These are phyloP conservation scores for Physaria fendleri DNA, from an alignment of 345 rosid genomes.

Conservation along the genomic window DNA sequence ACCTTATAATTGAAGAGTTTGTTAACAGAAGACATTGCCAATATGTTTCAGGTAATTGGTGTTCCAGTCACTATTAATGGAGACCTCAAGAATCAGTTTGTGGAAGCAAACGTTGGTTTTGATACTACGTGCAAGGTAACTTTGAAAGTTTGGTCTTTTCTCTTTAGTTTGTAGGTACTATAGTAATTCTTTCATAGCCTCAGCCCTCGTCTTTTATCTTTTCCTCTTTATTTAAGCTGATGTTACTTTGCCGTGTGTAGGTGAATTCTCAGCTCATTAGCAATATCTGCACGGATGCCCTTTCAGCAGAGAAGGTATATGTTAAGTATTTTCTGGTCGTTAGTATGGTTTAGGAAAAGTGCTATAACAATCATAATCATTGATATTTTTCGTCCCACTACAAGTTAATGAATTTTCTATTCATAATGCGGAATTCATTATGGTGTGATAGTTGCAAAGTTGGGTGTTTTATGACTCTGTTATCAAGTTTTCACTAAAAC, in stretches of 20 bases:
- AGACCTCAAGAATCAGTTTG: constrained; percentile 94
- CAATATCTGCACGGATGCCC: constrained; percentile 95
- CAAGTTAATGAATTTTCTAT: not conserved
- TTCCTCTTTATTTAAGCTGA: not conserved
- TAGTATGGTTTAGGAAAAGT: not conserved
- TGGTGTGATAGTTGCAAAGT: not conserved
- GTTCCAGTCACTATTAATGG: constrained; percentile 98
- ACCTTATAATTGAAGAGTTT: not conserved
- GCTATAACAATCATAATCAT: not conserved
- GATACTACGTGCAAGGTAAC: constrained; percentile 93
- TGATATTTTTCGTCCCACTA: not conserved
- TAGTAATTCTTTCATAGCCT: not conserved
- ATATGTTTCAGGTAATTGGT: constrained; percentile 69
- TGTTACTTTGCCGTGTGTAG: constrained; percentile 33
- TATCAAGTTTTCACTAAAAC: not conserved
- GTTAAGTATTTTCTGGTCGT: not conserved
- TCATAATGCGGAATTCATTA: not conserved
- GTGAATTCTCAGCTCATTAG: constrained; percentile 98
- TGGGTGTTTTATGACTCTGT: not conserved
- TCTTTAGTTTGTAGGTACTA: not conserved
- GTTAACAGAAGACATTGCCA: not conserved
- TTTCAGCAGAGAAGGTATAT: constrained; percentile 92
- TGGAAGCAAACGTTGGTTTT: constrained; percentile 92
- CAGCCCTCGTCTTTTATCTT: not conserved
- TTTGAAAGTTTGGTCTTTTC: not conserved